Conservation (phyloP, 2,329 filamentous ascomycete species). For the Myrmaecium sp. region DNA sequence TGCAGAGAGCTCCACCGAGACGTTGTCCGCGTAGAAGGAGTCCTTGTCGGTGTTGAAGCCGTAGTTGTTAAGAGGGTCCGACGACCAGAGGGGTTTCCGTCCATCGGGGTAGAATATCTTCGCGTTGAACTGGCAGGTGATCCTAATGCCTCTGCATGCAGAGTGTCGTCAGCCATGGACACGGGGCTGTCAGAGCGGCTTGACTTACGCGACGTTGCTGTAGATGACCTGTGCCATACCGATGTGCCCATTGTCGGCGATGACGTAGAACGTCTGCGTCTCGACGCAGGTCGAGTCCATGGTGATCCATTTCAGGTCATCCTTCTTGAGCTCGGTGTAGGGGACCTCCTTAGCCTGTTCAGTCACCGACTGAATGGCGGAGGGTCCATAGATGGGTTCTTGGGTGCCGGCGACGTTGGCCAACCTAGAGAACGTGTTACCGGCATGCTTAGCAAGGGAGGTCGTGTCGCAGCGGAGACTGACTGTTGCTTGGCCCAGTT, state of each 20-base stretch:
- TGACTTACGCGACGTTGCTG: constrained; percentile 78
- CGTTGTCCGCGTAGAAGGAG: constrained; percentile 72
- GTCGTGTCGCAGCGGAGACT: constrained; percentile 21
- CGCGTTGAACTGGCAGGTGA: constrained; percentile 82
- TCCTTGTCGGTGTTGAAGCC: constrained; percentile 72
- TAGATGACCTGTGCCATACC: constrained; percentile 86
- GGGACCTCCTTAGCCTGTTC: constrained; percentile 61
- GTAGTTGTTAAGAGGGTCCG: constrained; percentile 60
- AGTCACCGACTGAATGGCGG: constrained; percentile 72
- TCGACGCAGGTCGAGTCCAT: constrained; percentile 81
- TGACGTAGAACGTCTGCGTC: constrained; percentile 87
- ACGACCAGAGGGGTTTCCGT: constrained; percentile 62
- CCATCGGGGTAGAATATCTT: constrained; percentile 73
- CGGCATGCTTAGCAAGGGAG: constrained; percentile 7
- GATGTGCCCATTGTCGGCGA: constrained; percentile 58
- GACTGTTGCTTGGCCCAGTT: constrained; percentile 91
- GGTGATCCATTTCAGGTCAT: constrained; percentile 68
- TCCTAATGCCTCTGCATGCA: constrained; percentile 58
- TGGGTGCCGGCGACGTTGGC: constrained; percentile 81
- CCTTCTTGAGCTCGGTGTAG: constrained; percentile 61
- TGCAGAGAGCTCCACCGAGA: constrained; percentile 70
- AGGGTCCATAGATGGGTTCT: constrained; percentile 86
- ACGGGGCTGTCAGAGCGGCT: constrained; percentile 2
- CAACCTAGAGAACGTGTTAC: constrained; percentile 25
- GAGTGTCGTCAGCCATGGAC: constrained; percentile 8